phyloP scores from a whole-genome alignment of 495 filamentous ascomycete genomes.

The Podospora pseudocomata region DNA sequence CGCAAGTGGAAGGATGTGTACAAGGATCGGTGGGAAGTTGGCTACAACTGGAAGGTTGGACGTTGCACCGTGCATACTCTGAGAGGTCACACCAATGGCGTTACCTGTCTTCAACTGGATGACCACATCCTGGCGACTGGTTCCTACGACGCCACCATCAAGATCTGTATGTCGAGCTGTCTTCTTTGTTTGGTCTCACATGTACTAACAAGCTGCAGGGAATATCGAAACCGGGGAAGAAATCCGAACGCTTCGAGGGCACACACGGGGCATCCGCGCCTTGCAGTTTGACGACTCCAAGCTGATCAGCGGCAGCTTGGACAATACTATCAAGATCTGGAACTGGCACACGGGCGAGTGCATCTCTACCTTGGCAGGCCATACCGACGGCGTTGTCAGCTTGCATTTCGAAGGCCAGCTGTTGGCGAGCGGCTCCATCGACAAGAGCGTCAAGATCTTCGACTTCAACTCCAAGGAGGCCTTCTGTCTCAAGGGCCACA shows the following conservation, averaged over 20 bases:
- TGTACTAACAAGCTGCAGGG: slow-evolving; percentile 34
- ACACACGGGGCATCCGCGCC: slow-evolving; percentile 75
- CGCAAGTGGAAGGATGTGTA: slow-evolving; percentile 82
- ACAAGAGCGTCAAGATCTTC: slow-evolving; percentile 89
- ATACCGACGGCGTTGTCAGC: slow-evolving; percentile 73
- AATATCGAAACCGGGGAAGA: slow-evolving; percentile 84
- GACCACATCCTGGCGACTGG: slow-evolving; percentile 89
- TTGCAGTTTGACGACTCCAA: slow-evolving; percentile 92
- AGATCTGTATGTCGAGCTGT: slow-evolving; percentile 59
- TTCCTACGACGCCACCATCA: slow-evolving; percentile 91
- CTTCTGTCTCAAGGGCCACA: slow-evolving; percentile 76
- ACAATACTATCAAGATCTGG: slow-evolving; percentile 77
- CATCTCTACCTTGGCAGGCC: slow-evolving; percentile 72
- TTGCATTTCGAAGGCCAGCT: slow-evolving; percentile 81
- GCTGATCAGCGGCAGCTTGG: slow-evolving; percentile 36
- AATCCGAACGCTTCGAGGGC: slow-evolving; percentile 75
- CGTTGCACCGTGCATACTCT: slow-evolving; percentile 78
- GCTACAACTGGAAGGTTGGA: slow-evolving; percentile 94
- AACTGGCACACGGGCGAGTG: slow-evolving; percentile 93
- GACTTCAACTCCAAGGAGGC: slow-evolving; percentile 81
- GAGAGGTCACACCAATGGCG: slow-evolving; percentile 85
- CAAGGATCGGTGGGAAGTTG: slow-evolving; percentile 51
- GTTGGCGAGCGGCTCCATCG: slow-evolving; percentile 82
- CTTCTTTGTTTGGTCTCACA: no score
- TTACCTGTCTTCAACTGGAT: slow-evolving; percentile 95